Evolutionary conservation across 495 filamentous ascomycete genomes (phyloP).

Genomic region (Lentithecium fluviatile): DNA sequence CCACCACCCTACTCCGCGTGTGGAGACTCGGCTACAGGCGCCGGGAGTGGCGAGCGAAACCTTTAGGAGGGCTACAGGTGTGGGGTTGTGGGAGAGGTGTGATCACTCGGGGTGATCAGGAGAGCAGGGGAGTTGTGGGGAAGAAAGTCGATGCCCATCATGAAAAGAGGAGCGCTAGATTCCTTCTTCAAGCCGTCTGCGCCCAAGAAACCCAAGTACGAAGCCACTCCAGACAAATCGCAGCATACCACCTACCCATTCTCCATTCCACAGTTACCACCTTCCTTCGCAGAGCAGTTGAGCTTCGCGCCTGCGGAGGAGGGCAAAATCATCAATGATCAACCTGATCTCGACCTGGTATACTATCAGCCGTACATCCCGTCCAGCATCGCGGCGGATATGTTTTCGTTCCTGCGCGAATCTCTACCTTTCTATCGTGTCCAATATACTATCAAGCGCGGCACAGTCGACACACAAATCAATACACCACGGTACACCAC

Average conservation of each 20-base stretch:
- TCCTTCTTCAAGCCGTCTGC: conserved; percentile 21
- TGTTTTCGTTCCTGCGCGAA: conserved; percentile 64
- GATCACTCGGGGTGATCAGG: too few relatives aligned
- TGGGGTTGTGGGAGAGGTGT: too few relatives aligned
- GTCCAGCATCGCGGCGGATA: conserved; percentile 48
- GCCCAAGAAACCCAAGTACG: conserved; percentile 23
- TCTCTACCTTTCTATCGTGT: conserved; percentile 72
- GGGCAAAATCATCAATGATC: conserved; percentile 54
- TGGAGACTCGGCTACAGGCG: too few relatives aligned
- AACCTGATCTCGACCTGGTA: conserved; percentile 64
- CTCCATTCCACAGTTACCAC: conserved; percentile 57
- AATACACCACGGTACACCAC: conserved; percentile 70
- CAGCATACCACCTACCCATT: conserved; percentile 62
- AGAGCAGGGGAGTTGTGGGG: too few relatives aligned
- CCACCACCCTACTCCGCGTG: too few relatives aligned
- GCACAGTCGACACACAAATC: conserved; percentile 55
- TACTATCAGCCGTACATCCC: conserved; percentile 68
- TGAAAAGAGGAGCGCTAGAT: conserved; percentile 22
- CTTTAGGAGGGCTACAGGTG: too few relatives aligned
- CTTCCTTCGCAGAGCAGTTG: conserved; percentile 44
- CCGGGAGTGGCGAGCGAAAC: too few relatives aligned
- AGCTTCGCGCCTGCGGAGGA: conserved; percentile 44
- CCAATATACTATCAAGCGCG: conserved; percentile 64
- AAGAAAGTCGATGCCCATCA: neutral
- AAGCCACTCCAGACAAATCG: conserved; percentile 29